These are phyloP conservation scores for Balakata baccata DNA, from an alignment of 345 rosid species.

Conservation along the genomic window DNA sequence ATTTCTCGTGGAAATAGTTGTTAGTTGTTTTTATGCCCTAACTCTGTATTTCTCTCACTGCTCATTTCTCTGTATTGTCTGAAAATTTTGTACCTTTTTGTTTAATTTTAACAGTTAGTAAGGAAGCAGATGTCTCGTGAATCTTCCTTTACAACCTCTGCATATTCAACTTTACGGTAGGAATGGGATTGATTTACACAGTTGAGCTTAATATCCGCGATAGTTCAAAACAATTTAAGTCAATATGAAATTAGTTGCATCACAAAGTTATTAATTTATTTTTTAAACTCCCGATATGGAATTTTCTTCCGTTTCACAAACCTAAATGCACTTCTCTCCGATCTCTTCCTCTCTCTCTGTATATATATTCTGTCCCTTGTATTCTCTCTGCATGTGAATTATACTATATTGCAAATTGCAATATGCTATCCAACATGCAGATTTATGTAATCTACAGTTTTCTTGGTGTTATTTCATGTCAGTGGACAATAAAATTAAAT, in stretches of 20 bases:
- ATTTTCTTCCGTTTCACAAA: constrained; percentile 26
- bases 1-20: too few species aligned
- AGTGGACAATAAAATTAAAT: too few species aligned
- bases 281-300: too few species aligned
- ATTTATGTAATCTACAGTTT: too few species aligned
- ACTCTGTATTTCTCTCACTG: not conserved
- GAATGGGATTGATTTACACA: too few species aligned
- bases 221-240: too few species aligned
- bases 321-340: constrained; percentile 7
- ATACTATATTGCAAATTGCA: not conserved
- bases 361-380: not conserved
- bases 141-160: constrained; percentile 21
- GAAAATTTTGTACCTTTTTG: not conserved
- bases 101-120: not conserved
- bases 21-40: not conserved
- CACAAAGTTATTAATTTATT: too few species aligned
- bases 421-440: not conserved
- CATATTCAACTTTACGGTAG: too few species aligned
- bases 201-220: too few species aligned
- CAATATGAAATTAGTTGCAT: too few species aligned
- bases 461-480: too few species aligned
- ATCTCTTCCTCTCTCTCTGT: not conserved
- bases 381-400: constrained; percentile 13
- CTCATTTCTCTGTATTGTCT: not conserved
- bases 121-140: constrained; percentile 35